Evolutionary conservation across 192 early-diverging fungal genomes (phyloP).

Genomic region (Thamnidium elegans): DNA sequence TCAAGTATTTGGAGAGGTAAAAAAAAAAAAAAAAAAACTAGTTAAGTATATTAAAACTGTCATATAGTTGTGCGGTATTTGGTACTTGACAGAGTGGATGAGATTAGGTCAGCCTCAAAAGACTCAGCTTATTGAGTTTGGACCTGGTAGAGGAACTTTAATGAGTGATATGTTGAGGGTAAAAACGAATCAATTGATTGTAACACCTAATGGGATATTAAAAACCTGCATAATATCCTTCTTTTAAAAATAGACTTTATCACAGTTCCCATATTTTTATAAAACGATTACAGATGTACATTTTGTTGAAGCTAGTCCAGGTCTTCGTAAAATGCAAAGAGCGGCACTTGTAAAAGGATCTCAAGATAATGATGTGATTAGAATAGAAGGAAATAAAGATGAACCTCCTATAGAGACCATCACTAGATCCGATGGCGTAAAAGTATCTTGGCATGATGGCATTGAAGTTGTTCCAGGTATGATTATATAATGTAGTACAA

Average conservation of each 20-base stretch:
- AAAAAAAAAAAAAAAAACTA: background rate
- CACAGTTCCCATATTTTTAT: slow-evolving; percentile 66
- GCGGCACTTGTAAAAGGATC: slow-evolving; percentile 44
- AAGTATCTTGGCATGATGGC: slow-evolving; percentile 66
- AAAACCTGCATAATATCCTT: background rate
- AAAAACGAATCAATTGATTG: background rate
- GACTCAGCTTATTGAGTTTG: slow-evolving; percentile 72
- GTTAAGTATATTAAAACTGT: background rate
- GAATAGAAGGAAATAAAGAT: slow-evolving; percentile 29
- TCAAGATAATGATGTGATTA: slow-evolving; percentile 23
- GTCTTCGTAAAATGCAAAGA: slow-evolving; percentile 65
- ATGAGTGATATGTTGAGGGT: slow-evolving; percentile 90
- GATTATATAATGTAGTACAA: background rate
- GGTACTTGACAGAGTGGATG: slow-evolving; percentile 85
- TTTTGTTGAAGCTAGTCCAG: slow-evolving; percentile 83
- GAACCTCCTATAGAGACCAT: slow-evolving; percentile 19
- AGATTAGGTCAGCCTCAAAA: slow-evolving; percentile 57
- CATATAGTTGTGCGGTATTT: slow-evolving; percentile 73
- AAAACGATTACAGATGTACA: slow-evolving; percentile 64
- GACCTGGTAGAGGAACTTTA: slow-evolving; percentile 93
- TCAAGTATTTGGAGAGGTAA: slow-evolving; percentile 96
- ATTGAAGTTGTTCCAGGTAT: slow-evolving; percentile 60
- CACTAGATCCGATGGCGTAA: slow-evolving; percentile 39
- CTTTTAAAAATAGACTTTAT: slow-evolving; percentile 49
- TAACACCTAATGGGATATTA: no score